A percentile compares a stretch with the other conserved stretches of the same genome.
Evolutionary conservation across 768 basidiomycete genomes (phyloP).

Genomic region (Suillus bovinus): DNA sequence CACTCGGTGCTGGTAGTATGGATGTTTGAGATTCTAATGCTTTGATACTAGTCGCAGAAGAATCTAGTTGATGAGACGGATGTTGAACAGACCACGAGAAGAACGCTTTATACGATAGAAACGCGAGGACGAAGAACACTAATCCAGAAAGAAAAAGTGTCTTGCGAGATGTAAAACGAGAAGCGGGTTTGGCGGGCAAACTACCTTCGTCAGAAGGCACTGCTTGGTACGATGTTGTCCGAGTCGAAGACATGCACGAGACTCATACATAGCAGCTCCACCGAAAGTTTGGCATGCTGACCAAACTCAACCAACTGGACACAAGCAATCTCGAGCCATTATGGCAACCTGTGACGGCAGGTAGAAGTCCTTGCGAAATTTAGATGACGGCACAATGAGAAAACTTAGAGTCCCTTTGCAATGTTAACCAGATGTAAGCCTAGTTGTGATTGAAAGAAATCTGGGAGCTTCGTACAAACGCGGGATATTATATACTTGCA

Average conservation of each 20-base stretch:
- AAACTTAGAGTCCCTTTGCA: too few species aligned
- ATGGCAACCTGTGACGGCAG: too few species aligned
- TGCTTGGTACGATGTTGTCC: constrained; percentile 19
- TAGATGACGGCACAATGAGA: too few species aligned
- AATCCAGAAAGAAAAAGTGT: constrained; percentile 37
- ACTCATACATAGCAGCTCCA: not conserved
- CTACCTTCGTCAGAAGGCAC: constrained; percentile 20
- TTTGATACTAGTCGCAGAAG: constrained; percentile 15
- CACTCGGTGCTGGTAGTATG: constrained; percentile 11
- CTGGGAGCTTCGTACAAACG: too few species aligned
- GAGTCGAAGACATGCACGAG: constrained; percentile 24
- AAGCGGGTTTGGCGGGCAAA: constrained; percentile 19
- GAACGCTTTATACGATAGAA: constrained; percentile 46
- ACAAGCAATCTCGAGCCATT: too few species aligned
- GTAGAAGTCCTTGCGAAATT: too few species aligned
- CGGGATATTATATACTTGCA: too few species aligned
- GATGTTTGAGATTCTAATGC: constrained; percentile 7
- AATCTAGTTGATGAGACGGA: not conserved
- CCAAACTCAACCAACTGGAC: constrained; percentile 5
- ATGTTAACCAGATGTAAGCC: too few species aligned
- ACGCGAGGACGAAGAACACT: constrained; percentile 35
- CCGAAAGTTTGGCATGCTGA: constrained; percentile 6
- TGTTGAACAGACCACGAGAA: constrained; percentile 6
- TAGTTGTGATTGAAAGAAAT: too few species aligned
- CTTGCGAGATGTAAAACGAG: constrained; percentile 29